phyloP scores from a whole-genome alignment of 352 stramenopile genomes.

The Pythium guiyangense region DNA sequence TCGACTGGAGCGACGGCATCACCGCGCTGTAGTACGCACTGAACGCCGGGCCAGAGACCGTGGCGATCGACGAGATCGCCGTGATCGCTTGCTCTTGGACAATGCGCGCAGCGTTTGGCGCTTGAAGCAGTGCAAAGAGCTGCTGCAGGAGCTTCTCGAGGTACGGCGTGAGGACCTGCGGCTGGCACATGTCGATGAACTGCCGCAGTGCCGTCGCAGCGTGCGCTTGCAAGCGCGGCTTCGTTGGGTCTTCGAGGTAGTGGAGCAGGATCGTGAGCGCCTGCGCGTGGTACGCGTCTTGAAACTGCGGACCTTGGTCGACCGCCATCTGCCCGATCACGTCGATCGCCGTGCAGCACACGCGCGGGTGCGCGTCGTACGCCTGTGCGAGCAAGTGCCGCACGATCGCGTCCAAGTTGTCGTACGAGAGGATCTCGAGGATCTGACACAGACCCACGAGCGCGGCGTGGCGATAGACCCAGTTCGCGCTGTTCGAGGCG shows the following conservation, averaged over 20 bases:
- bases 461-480: conserved; percentile 70
- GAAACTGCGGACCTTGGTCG: conserved; percentile 77
- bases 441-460: conserved; percentile 83
- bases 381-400: conserved; percentile 62
- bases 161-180: conserved; percentile 61
- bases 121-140: conserved; percentile 61
- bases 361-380: conserved; percentile 64
- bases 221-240: conserved; percentile 68
- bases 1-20: conserved; percentile 67
- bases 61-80: conserved; percentile 76
- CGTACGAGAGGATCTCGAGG: conserved; percentile 57
- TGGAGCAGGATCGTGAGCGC: conserved; percentile 56
- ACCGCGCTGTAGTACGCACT: conserved; percentile 69
- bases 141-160: conserved; percentile 67
- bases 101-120: conserved; percentile 36
- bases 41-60: conserved; percentile 55
- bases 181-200: conserved; percentile 81
- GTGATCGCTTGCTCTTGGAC: conserved; percentile 81
- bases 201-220: conserved; percentile 70
- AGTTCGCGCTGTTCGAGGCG: conserved; percentile 49
- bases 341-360: conserved; percentile 82
- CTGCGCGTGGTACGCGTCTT: conserved; percentile 68
- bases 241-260: conserved; percentile 56
- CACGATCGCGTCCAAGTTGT: conserved; percentile 68
- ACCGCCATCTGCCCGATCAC: conserved; percentile 77